Base-by-base conservation (phyloP, 805 yeast species). In the Tetrapisispora phaffii region DNA sequence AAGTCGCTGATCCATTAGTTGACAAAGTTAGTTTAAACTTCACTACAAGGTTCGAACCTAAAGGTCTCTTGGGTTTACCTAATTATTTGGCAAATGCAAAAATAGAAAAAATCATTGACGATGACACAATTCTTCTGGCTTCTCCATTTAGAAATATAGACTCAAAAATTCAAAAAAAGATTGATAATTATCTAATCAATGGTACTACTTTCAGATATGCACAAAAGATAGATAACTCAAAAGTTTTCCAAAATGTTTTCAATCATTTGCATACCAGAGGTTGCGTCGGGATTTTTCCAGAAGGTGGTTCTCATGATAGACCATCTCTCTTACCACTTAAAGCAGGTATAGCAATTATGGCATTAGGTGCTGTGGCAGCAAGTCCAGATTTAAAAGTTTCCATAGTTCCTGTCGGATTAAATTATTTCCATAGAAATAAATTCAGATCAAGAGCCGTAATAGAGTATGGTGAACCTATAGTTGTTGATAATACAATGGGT, bases 291-390 rank as follows among this genome's bases (percentile, higher is more conserved):
- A 85, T 93, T 38, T 93, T 88, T 68, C 97, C 98, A 8, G 98
- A 93, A 69, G 98, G 98, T 47, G 98, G 98, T 1, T 87, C 96
- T 12, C 98, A 90, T 58, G 98, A 90, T 63, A 74, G 98, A 53
- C 80, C 97, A 0, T 94, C 87, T 50, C 66, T 90, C 53, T 72
- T 90, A 42, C 98, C 98, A 0, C 70, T 90, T 53, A 90, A 93
- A 60, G 96, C 97, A 1, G 98, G 98, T 50, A 97, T 93, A 8
- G 96, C 96, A 2, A 83, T 90, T 45, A 90, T 90, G 97, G 97
- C 97, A 0, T 69, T 90, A 17, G 97, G 97, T 15, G 95, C 97
- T 0, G 76, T 85, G 71, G 86, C 83, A 20, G 75, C 79, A 39
- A 77, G 83, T 51, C 88, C 93, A 0, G 69, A 72, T 24, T 77